Evolutionary conservation across 192 early-diverging fungal genomes (phyloP).

Genomic region (Coemansia sp.): DNA sequence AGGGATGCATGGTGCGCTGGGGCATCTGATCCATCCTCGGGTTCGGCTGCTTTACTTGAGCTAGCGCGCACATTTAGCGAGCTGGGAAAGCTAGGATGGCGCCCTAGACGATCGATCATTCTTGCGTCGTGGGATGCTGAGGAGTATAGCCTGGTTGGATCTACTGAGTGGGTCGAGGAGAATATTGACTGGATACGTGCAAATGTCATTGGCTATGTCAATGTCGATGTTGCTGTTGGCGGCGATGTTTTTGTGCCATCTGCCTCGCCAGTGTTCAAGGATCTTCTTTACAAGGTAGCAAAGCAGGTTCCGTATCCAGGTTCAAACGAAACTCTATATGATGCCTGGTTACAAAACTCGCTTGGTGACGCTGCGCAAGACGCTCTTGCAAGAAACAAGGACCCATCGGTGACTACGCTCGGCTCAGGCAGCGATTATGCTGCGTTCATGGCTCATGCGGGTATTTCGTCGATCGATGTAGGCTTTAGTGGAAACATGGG

Average conservation of each 20-base stretch:
- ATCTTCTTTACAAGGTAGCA: conserved; percentile 56
- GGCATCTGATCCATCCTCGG: conserved; percentile 65
- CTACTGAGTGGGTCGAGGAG: conserved; percentile 70
- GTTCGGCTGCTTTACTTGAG: conserved; percentile 63
- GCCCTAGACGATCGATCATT: conserved; percentile 62
- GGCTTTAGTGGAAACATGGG: conserved; percentile 58
- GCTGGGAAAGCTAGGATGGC: conserved; percentile 61
- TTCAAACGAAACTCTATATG: conserved; percentile 54
- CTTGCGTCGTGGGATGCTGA: conserved; percentile 70
- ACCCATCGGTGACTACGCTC: conserved; percentile 32
- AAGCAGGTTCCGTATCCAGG: conserved; percentile 51
- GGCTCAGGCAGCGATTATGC: conserved; percentile 62
- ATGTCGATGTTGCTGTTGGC: conserved; percentile 60
- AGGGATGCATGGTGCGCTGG: conserved; percentile 69
- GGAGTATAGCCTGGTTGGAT: conserved; percentile 66
- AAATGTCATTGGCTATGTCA: conserved; percentile 60
- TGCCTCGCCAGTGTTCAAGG: conserved; percentile 56
- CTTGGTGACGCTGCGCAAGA: neutral
- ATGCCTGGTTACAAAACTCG: conserved; percentile 52
- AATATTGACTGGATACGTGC: conserved; percentile 57
- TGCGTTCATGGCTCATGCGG: conserved; percentile 67
- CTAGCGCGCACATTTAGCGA: conserved; percentile 57
- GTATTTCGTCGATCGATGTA: conserved; percentile 60
- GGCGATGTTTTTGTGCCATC: conserved; percentile 53
- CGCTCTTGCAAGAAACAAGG: neutral